Evolutionary conservation across 306 rosid genomes (phyloP).

Genomic region (Malus fusca): DNA sequence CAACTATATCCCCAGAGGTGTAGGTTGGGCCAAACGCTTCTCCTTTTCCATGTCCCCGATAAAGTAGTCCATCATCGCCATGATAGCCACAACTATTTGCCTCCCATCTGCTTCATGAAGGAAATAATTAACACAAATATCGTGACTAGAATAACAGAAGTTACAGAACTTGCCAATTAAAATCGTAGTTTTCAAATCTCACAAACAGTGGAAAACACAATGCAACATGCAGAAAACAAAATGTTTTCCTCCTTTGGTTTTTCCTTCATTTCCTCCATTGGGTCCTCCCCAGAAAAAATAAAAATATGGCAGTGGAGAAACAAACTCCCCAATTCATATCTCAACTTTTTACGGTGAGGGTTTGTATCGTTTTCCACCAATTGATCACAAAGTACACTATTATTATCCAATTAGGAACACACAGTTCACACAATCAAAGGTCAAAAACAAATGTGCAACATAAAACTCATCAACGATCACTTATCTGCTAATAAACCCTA

Average conservation of each 20-base stretch:
- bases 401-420: not conserved
- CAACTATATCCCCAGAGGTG: conserved; percentile 81
- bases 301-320: not conserved
- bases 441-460: not conserved
- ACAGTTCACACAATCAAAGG: not conserved
- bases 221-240: not conserved
- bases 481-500: not conserved
- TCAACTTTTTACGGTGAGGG: too few relatives aligned
- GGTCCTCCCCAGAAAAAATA: not conserved
- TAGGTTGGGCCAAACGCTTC: conserved; percentile 84
- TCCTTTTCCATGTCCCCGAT: conserved; percentile 70
- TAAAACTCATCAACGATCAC: not conserved
- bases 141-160: not conserved
- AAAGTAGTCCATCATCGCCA: conserved; percentile 89
- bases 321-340: not conserved
- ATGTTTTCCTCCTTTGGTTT: not conserved
- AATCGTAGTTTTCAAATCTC: not conserved
- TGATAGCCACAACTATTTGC: conserved; percentile 95
- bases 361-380: not conserved
- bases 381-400: not conserved
- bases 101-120: conserved; percentile 63
- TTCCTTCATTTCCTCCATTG: not conserved
- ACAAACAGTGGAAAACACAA: not conserved
- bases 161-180: not conserved
- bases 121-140: not conserved